Base-by-base conservation (phyloP, 2,329 filamentous ascomycete genomes). In the Pestalotiopsis sp. region DNA sequence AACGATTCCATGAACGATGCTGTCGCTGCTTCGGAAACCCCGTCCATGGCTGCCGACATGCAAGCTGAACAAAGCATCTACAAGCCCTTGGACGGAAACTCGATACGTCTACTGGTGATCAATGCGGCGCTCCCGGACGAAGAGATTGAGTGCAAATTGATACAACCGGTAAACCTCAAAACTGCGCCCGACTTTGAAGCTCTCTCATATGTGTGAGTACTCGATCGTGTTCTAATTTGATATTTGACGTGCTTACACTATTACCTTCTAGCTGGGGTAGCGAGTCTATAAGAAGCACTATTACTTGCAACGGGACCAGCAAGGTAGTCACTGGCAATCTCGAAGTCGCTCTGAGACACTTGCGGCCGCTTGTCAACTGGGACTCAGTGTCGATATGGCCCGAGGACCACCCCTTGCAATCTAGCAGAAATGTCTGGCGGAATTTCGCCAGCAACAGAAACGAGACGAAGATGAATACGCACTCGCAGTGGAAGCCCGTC, bases 281-380 rank as follows among this genome's bases (percentile, higher is more conserved):
- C 3, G 67, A 68, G 13, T 13, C 68, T 23, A 72, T 70, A 13
- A 62, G 68, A 11, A 61, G 70, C 23, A 66, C 71, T 9, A 72
- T 73, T 38, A 68, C 69, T 27, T 73, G 71, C 38, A 73, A 73
- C 36, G 71, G 72, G 20, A 36, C 69, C 27, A 64, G 67, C 38
- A 70, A 72, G 65, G 55, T 41, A 11, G 71, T 73, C 4, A 71
- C 72, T 2, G 64, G 71, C 45, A 73, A 73, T 25, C 65, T 73
- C 25, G 67, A 68, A 20, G 67, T 69, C 13, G 72, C 72, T 2
- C 66, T 73, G 69, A 71, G 68, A 62, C 68, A 71, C 57, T 67
- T 73, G 14, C 71, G 72, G 14, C 70, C 55, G 38, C 66, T 68
- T 3, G 66, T 66, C 12, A 55, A 68, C 20, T 73, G 71, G 69